A percentile compares a stretch with the other conserved stretches of the same genome.
phyloP scores from a whole-genome alignment of 345 rosid genomes.

The Durio zibethinus region DNA sequence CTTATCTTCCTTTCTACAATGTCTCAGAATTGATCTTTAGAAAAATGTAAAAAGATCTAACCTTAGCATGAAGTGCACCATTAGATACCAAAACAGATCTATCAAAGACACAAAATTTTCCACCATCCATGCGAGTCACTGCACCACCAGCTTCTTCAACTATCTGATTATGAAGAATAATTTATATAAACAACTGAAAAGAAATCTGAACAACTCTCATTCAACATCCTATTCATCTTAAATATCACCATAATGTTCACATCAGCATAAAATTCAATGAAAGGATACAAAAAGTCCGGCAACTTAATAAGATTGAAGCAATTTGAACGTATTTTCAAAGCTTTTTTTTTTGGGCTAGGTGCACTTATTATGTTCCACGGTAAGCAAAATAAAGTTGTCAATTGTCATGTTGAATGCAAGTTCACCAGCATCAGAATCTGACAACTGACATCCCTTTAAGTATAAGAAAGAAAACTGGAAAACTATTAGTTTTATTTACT shows the following conservation, averaged over 20 bases:
- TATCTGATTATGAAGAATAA: constrained; percentile 44
- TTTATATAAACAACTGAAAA: background rate
- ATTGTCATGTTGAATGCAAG: background rate
- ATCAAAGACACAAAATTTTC: constrained; percentile 78
- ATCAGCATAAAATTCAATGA: background rate
- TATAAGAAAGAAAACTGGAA: background rate
- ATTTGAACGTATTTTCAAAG: background rate
- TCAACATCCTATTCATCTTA: background rate
- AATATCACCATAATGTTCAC: background rate
- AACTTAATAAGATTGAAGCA: background rate
- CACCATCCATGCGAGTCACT: constrained; percentile 86
- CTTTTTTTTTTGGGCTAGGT: background rate
- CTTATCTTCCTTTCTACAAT: background rate
- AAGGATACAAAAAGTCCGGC: background rate
- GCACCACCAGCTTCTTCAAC: constrained; percentile 98
- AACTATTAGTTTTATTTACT: background rate
- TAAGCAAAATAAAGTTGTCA: background rate
- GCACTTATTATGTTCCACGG: background rate
- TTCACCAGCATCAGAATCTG: background rate
- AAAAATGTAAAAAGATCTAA: constrained; percentile 25
- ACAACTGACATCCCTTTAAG: background rate
- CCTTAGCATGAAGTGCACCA: constrained; percentile 81
- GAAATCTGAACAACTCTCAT: background rate
- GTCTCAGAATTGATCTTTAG: background rate
- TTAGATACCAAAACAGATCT: constrained; percentile 92